A percentile compares a stretch with the other conserved stretches of the same genome.
These are phyloP conservation scores for Hura crepitans DNA, from an alignment of 441 rosid species.

Conservation along the genomic window DNA sequence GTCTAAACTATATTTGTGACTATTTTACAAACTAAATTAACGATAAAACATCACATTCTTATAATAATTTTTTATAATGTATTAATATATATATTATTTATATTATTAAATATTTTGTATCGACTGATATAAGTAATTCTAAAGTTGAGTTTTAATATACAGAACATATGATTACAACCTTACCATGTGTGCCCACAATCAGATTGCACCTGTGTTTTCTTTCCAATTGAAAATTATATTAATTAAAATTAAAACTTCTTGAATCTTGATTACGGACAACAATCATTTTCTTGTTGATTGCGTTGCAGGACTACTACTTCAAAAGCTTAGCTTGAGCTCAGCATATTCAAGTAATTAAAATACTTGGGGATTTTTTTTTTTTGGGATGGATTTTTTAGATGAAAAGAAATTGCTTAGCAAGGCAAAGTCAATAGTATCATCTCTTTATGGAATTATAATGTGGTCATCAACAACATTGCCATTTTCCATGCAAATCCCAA, in stretches of 20 bases:
- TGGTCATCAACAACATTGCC: constrained; percentile 13
- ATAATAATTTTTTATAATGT: no score
- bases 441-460: constrained; percentile 17
- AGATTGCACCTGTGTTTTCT: no score
- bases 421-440: constrained; percentile 25
- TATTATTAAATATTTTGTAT: no score
- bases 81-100: no score
- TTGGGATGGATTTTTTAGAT: constrained; percentile 15
- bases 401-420: constrained; percentile 19
- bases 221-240: neutral
- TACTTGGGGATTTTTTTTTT: no score
- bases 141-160: no score
- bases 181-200: constrained; percentile 1
- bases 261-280: neutral
- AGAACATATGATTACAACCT: neutral
- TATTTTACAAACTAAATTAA: no score
- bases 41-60: no score
- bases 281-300: neutral
- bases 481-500: constrained; percentile 24
- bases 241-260: neutral
- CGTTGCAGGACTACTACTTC: neutral
- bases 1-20: no score
- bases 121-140: no score
- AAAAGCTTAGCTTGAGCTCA: neutral
- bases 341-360: neutral